phyloP scores from a whole-genome alignment of 768 basidiomycete genomes.

The Hygrocybe punicea region DNA sequence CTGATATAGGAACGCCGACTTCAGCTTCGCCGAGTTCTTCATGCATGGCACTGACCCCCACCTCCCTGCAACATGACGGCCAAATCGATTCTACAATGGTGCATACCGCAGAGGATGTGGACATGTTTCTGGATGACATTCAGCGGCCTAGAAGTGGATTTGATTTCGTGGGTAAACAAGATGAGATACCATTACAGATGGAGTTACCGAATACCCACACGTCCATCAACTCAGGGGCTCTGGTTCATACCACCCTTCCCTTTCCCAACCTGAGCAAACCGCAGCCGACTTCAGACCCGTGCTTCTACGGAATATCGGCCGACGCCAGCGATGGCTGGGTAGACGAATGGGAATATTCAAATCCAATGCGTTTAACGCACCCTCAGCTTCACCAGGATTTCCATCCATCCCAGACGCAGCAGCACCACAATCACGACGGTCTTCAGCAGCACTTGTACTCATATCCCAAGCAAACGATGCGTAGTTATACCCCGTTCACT shows the following conservation, averaged over 20 bases:
- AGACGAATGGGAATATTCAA: background rate
- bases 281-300: background rate
- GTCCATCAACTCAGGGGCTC: no score
- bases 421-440: background rate
- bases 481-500: background rate
- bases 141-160: background rate
- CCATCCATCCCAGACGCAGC: background rate
- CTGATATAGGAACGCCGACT: background rate
- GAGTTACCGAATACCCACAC: no score
- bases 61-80: background rate
- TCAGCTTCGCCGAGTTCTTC: constrained; percentile 6
- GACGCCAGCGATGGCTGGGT: background rate
- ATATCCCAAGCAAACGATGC: background rate
- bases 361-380: background rate
- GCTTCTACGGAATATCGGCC: background rate
- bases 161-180: background rate
- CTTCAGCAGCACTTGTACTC: background rate
- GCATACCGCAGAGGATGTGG: background rate
- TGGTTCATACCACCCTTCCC: no score
- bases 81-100: background rate
- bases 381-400: background rate
- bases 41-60: background rate
- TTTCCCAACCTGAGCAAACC: background rate
- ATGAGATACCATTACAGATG: no score
- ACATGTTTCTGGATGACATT: background rate